Conservation (phyloP, 23 red algal species). For the Gracilaria domingensis region DNA sequence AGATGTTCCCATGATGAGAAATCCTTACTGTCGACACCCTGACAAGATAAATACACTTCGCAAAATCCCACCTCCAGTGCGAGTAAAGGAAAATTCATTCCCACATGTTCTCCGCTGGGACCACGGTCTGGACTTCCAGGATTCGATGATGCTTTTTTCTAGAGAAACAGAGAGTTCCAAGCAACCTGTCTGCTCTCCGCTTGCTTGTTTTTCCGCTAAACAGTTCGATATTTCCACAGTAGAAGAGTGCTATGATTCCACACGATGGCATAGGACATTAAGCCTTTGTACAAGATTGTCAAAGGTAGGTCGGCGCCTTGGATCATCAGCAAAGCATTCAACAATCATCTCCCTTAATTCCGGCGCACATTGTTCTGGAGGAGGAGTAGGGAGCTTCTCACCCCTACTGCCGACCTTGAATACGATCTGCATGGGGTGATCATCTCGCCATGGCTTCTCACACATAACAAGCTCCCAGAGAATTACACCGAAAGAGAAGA, state of each 20-base stretch:
- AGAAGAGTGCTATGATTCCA: conserved; percentile 60
- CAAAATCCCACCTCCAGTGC: neutral
- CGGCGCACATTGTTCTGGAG: conserved; percentile 60
- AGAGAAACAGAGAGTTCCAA: neutral
- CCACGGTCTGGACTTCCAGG: neutral
- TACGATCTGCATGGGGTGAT: conserved; percentile 96
- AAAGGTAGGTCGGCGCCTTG: conserved; percentile 65
- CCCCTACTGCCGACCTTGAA: conserved; percentile 88
- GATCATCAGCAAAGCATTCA: conserved; percentile 81
- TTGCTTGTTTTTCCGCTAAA: neutral
- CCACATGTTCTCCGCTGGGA: neutral
- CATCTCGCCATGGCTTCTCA: conserved; percentile 96
- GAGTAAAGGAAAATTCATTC: neutral
- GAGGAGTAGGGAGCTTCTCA: conserved; percentile 88
- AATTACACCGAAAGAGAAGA: conserved; percentile 99
- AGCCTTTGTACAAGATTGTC: conserved; percentile 65
- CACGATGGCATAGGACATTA: conserved; percentile 66
- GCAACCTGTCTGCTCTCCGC: neutral
- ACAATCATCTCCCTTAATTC: conserved; percentile 84
- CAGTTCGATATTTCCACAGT: neutral
- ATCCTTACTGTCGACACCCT: neutral
- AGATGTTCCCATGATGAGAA: neutral
- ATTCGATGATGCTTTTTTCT: neutral
- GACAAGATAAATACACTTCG: neutral
- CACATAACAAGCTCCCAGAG: conserved; percentile 99